Conservation (phyloP, 129 eudicot genomes). For the Tagetes erecta region DNA sequence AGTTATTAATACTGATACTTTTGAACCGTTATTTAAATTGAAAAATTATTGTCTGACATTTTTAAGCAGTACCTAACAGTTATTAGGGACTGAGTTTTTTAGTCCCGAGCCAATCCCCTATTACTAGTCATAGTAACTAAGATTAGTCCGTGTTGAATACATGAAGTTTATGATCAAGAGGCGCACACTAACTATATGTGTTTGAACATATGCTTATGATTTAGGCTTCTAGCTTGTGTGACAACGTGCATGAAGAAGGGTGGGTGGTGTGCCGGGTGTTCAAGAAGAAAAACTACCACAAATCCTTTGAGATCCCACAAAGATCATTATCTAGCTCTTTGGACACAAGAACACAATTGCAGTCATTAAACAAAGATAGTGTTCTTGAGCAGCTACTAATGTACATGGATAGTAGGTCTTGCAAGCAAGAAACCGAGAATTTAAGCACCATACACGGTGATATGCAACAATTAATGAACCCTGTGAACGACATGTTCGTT, state of each 20-base stretch:
- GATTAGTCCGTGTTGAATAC: no score
- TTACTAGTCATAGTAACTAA: no score
- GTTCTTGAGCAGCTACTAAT: slow-evolving; percentile 52
- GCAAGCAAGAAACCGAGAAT: slow-evolving; percentile 39
- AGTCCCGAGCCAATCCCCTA: no score
- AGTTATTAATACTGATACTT: no score
- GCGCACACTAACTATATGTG: background rate
- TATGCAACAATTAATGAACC: slow-evolving; percentile 23
- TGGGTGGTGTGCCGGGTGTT: slow-evolving; percentile 85
- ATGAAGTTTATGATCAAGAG: background rate
- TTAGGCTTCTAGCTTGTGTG: slow-evolving; percentile 36
- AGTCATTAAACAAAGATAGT: slow-evolving; percentile 27
- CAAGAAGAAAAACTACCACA: slow-evolving; percentile 70
- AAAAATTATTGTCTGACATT: no score
- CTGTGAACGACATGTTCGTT: slow-evolving; percentile 24
- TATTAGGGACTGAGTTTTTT: no score
- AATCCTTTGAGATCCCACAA: slow-evolving; percentile 38
- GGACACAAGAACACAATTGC: slow-evolving; percentile 20
- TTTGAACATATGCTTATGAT: background rate
- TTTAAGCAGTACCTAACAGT: no score
- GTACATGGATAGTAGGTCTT: slow-evolving; percentile 43
- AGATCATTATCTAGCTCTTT: slow-evolving; percentile 23
- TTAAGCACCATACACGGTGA: slow-evolving; percentile 19
- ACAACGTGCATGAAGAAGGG: slow-evolving; percentile 61
- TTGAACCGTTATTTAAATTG: no score